Evolutionary conservation across 306 rosid genomes (phyloP).

Genomic region (Lupinus albus): DNA sequence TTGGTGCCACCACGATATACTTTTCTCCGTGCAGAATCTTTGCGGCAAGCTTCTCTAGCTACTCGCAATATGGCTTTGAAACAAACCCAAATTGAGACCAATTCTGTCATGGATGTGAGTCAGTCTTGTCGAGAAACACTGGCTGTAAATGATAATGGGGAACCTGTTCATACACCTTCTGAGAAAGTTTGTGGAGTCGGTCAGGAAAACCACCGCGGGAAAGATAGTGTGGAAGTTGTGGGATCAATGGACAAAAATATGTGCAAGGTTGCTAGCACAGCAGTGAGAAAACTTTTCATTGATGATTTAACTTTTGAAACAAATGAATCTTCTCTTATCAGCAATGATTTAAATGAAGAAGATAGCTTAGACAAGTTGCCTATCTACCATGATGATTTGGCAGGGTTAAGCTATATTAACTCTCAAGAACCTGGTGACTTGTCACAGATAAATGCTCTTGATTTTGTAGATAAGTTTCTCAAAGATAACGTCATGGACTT

Average conservation of each 20-base stretch:
- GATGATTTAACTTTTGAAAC: constrained; percentile 51
- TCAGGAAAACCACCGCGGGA: constrained; percentile 43
- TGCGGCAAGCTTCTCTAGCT: constrained; percentile 67
- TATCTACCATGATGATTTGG: constrained; percentile 48
- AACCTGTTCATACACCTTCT: constrained; percentile 33
- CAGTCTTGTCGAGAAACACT: constrained; percentile 40
- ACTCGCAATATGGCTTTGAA: constrained; percentile 43
- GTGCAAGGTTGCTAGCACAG: constrained; percentile 23
- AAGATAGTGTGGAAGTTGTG: constrained; percentile 32
- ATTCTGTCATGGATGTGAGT: constrained; percentile 37
- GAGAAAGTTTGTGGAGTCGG: constrained; percentile 44
- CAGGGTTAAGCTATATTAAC: constrained; percentile 73
- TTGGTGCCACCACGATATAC: constrained; percentile 52
- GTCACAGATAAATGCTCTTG: constrained; percentile 81
- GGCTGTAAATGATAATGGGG: constrained; percentile 36
- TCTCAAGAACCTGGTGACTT: constrained; percentile 93
- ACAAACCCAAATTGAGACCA: constrained; percentile 36
- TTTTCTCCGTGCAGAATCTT: constrained; percentile 51
- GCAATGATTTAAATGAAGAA: constrained; percentile 37
- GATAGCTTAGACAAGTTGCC: constrained; percentile 50
- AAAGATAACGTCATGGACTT: constrained; percentile 55
- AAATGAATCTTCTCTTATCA: constrained; percentile 37
- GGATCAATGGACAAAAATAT: constrained; percentile 39
- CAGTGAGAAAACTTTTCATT: constrained; percentile 68
- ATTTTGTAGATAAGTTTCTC: constrained; percentile 78